These are phyloP conservation scores for Sporothrix phasma DNA, from an alignment of 2,329 filamentous ascomycete genomes.

Conservation along the genomic window DNA sequence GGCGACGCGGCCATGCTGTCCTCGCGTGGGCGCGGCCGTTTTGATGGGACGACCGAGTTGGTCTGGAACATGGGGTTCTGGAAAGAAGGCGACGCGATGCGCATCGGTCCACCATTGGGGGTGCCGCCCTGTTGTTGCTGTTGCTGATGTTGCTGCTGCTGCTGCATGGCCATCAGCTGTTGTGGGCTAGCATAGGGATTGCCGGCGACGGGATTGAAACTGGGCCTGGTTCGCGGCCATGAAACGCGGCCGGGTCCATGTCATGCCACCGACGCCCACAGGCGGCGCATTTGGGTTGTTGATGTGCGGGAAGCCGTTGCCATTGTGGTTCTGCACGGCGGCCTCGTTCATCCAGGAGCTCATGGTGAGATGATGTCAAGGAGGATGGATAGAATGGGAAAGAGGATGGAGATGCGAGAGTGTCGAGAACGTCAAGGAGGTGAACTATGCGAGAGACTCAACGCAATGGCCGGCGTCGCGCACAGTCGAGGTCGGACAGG, in stretches of 20 bases:
- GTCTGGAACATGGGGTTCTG: conserved; percentile 72
- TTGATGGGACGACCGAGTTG: conserved; percentile 79
- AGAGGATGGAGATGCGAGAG: conserved; percentile 9
- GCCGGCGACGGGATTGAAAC: conserved; percentile 22
- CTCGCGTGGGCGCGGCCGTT: conserved; percentile 70
- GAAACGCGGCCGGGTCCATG: conserved; percentile 55
- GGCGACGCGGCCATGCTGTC: conserved; percentile 80
- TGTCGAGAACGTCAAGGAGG: background rate
- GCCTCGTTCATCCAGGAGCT: conserved; percentile 65
- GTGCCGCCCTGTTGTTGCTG: background rate
- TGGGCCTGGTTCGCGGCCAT: conserved; percentile 38
- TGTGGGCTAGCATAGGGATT: conserved; percentile 50
- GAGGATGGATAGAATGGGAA: conserved; percentile 22
- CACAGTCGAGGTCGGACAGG: conserved; percentile 1
- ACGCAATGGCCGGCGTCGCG: background rate
- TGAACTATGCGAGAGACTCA: background rate
- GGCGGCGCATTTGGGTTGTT: conserved; percentile 44
- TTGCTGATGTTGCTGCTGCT: conserved; percentile 27
- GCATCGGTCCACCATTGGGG: background rate
- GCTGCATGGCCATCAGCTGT: conserved; percentile 55
- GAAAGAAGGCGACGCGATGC: conserved; percentile 60
- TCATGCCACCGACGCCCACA: conserved; percentile 41
- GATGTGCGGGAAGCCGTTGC: conserved; percentile 57
- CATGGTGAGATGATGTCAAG: conserved; percentile 35
- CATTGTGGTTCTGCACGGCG: conserved; percentile 59